Evolutionary conservation across 805 yeast species (phyloP).

Genomic region (Hanseniaspora valbyensis): DNA sequence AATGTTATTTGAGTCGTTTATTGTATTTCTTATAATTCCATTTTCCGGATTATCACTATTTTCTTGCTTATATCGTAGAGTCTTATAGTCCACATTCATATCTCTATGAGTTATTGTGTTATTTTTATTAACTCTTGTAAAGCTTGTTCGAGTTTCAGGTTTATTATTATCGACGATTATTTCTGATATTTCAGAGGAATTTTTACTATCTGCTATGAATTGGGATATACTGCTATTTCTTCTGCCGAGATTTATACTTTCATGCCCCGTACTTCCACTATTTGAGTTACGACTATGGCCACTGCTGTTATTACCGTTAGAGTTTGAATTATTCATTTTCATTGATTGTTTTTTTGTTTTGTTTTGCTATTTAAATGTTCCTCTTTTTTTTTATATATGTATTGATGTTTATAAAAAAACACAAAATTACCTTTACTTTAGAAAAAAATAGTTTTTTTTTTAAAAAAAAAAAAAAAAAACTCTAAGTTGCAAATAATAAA

Average conservation of each 20-base stretch:
- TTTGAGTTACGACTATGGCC: background rate
- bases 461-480: too few species aligned
- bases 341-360: too few species aligned
- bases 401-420: too few species aligned
- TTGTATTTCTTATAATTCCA: background rate
- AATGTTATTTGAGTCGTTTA: background rate
- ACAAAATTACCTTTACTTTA: too few species aligned
- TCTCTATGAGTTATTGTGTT: background rate
- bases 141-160: background rate
- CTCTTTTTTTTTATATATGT: too few species aligned
- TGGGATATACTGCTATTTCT: constrained; percentile 3
- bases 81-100: background rate
- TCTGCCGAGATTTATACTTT: background rate
- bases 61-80: background rate
- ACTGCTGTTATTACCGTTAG: background rate
- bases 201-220: background rate
- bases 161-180: background rate
- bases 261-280: background rate
- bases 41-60: background rate
- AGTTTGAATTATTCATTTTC: constrained; percentile 2
- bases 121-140: background rate
- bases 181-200: background rate
- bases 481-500: too few species aligned
- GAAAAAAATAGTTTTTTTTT: too few species aligned
- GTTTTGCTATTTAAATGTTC: too few species aligned